Percentiles rank a stretch among this genome's conserved stretches.
These are phyloP conservation scores for Zygotorulaspora chibaensis DNA, from an alignment of 805 yeast species.

Conservation along the genomic window DNA sequence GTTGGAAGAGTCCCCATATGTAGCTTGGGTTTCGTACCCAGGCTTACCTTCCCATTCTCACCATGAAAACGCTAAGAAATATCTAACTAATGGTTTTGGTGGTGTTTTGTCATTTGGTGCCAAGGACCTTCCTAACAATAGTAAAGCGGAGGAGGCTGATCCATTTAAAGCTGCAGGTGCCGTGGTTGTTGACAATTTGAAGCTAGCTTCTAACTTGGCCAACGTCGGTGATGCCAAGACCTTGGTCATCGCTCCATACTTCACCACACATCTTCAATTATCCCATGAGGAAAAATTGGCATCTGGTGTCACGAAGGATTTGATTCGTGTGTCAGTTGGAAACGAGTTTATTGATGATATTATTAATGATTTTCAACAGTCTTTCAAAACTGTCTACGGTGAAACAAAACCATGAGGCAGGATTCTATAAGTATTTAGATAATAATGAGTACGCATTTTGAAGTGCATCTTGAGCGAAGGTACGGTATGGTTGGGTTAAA, in stretches of 20 bases:
- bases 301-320: slow-evolving; percentile 84
- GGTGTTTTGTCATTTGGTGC: slow-evolving; percentile 89
- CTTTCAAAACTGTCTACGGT: slow-evolving; percentile 61
- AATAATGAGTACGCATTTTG: background rate
- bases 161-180: slow-evolving; percentile 77
- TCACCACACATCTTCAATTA: slow-evolving; percentile 93
- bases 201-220: slow-evolving; percentile 88
- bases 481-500: too few species aligned
- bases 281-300: slow-evolving; percentile 71
- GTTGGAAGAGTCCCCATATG: slow-evolving; percentile 68
- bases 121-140: slow-evolving; percentile 45
- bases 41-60: slow-evolving; percentile 76
- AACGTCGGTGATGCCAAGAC: slow-evolving; percentile 97
- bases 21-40: slow-evolving; percentile 87
- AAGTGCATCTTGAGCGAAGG: background rate
- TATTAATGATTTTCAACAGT: slow-evolving; percentile 81
- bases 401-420: slow-evolving; percentile 19
- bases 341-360: slow-evolving; percentile 89
- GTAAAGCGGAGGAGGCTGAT: slow-evolving; percentile 44
- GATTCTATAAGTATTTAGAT: background rate
- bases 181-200: slow-evolving; percentile 74
- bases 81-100: slow-evolving; percentile 76
- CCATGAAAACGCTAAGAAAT: slow-evolving; percentile 80
- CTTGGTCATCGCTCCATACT: slow-evolving; percentile 91
- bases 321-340: slow-evolving; percentile 87